Base-by-base conservation (phyloP, 192 early-diverging fungal species). In the Gryganskiella cystojenkinii region DNA sequence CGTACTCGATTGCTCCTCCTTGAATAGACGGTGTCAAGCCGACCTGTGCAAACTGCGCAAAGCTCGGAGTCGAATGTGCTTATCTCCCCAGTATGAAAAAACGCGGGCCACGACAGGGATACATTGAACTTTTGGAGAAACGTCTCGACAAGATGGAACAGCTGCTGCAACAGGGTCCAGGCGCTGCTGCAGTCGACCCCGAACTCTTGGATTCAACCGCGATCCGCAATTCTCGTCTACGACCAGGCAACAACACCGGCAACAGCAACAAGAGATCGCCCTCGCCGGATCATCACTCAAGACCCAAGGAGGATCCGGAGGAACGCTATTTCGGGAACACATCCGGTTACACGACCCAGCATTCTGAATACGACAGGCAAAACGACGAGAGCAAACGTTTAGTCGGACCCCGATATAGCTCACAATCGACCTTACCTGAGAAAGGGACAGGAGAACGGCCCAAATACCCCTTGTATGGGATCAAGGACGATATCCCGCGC, bases 11-110 rank as follows among this genome's bases (percentile, higher is more conserved):
- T n/a, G n/a, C n/a, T n/a, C n/a, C n/a, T n/a, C n/a, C n/a, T n/a
- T n/a, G n/a, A n/a, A n/a, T 70, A 78, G 92, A 95, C 71, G 96
- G 96, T 34, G 83, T 72, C 3, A 88, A 92, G 47, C 94, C 94
- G 49, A 83, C 86, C 14, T 98, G 96, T 81, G 84, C 83, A 7
- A 95, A 93, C 64, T 98, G 96, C 74, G 57, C 82, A 35, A 89
- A 91, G 75, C 84, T 90, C 43, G 85, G 84, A 46, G 65, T 57
- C 46, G 79, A 82, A 27, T 98, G 96, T 73, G 85, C 93, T 9
- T 98, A 95, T 79, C 85, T 92, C 50, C 93, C 94, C 9, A 90
- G 87, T 58, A 92, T 90, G 70, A 94, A 95, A 79, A 96, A 96
- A 80, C 86, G 95, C 40, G 95, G 95, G 0, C 95, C 95, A 30